Conservation (phyloP, 106 monocot genomes). For the Acanthochlamys bracteata region DNA sequence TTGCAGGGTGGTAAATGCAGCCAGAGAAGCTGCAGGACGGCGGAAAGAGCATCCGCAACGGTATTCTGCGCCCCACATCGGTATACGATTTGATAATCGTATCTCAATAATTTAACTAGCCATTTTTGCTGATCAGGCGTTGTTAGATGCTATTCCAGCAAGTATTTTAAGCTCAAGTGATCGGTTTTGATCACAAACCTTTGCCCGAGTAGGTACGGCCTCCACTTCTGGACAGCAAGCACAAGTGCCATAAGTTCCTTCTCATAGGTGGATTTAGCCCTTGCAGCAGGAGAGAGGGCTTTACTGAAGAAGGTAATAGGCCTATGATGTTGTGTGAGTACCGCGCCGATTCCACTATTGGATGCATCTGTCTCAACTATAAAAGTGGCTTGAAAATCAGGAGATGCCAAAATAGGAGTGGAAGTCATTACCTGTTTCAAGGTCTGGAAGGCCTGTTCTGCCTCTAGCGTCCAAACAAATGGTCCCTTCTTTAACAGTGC, state of each 20-base stretch:
- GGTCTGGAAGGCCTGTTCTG: not conserved
- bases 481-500: not conserved
- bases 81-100: not conserved
- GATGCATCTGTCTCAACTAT: conserved; percentile 3
- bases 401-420: not conserved
- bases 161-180: not conserved
- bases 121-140: not conserved
- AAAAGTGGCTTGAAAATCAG: not conserved
- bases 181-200: not conserved
- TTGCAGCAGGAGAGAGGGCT: not conserved
- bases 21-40: not conserved
- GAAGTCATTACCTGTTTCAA: not conserved
- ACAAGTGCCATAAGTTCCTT: not conserved
- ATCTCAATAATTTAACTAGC: not conserved
- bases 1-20: not conserved
- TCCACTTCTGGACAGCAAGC: not conserved
- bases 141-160: not conserved
- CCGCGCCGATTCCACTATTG: not conserved
- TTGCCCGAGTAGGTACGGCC: not conserved
- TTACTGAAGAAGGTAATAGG: not conserved
- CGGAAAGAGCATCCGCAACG: conserved; percentile 2
- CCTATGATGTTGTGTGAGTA: not conserved
- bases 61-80: not conserved
- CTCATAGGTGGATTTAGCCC: not conserved
- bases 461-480: not conserved